These are phyloP conservation scores for Exophiala spinifera DNA, from an alignment of 2,329 filamentous ascomycete genomes.

Conservation along the genomic window DNA sequence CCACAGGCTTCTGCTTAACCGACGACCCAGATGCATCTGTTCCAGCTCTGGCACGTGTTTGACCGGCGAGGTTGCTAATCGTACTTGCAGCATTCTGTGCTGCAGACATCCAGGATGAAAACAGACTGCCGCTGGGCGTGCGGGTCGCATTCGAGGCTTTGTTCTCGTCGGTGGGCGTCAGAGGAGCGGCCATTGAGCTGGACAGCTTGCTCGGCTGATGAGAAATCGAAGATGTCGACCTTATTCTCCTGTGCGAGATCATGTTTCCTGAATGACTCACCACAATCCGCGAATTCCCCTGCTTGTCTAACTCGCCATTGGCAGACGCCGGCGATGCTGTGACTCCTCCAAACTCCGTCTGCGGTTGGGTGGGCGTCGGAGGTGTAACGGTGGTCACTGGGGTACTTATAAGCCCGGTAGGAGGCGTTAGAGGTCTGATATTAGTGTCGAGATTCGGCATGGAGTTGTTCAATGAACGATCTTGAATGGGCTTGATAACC, in stretches of 20 bases:
- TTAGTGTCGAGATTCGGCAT: constrained; percentile 21
- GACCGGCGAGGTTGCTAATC: constrained; percentile 62
- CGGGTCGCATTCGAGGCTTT: constrained; percentile 31
- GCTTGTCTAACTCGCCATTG: constrained; percentile 36
- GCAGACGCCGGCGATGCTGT: constrained; percentile 36
- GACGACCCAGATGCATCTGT: constrained; percentile 34
- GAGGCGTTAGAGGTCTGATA: constrained; percentile 29
- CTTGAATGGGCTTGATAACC: background rate
- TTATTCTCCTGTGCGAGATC: constrained; percentile 67
- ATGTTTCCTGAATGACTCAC: constrained; percentile 66
- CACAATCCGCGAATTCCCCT: constrained; percentile 46
- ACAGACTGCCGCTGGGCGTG: constrained; percentile 57
- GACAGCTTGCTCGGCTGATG: constrained; percentile 82
- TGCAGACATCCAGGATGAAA: constrained; percentile 87
- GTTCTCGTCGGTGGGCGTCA: constrained; percentile 73
- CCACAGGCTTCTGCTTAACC: constrained; percentile 30
- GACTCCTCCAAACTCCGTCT: constrained; percentile 33
- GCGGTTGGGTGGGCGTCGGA: constrained; percentile 54
- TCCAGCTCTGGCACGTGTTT: constrained; percentile 43
- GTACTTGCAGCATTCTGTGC: constrained; percentile 88
- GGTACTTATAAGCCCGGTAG: constrained; percentile 30
- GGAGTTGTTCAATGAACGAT: constrained; percentile 13
- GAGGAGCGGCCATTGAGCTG: constrained; percentile 65
- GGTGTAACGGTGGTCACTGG: constrained; percentile 62
- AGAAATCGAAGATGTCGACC: constrained; percentile 52